Conservation (phyloP, 2,329 filamentous ascomycete genomes). For the Ceratocystis ficicola region DNA sequence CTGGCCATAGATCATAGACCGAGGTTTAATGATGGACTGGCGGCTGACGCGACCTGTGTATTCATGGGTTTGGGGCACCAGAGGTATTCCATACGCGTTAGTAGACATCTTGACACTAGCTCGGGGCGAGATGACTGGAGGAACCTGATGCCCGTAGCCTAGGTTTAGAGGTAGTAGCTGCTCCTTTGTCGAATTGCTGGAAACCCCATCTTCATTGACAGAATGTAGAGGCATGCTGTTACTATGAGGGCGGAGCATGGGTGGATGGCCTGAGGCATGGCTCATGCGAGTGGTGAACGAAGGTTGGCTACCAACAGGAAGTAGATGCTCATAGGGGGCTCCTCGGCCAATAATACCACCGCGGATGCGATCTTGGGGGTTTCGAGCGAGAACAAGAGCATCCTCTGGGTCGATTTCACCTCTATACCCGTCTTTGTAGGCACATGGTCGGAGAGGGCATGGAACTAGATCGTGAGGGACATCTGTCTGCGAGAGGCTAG, state of each 20-base stretch:
- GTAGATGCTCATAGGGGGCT: constrained; percentile 5
- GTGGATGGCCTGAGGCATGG: background rate
- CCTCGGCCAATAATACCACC: background rate
- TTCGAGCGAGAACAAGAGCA: background rate
- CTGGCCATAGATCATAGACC: background rate
- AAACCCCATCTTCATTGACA: background rate
- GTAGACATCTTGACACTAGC: background rate
- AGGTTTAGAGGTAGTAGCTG: background rate
- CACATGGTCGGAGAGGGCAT: background rate
- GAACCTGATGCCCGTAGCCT: background rate
- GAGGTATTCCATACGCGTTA: constrained; percentile 12
- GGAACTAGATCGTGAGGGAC: background rate
- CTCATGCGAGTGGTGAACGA: background rate
- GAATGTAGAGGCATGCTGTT: background rate
- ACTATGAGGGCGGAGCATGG: background rate
- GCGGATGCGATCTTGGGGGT: background rate
- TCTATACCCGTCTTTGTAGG: background rate
- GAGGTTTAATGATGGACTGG: background rate
- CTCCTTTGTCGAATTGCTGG: background rate
- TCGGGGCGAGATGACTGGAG: background rate
- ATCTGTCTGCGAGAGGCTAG: background rate
- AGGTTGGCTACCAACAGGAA: background rate
- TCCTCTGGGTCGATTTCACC: background rate
- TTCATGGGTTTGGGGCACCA: constrained; percentile 2
- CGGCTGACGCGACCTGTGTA: constrained; percentile 4